These are phyloP conservation scores for Alternaria panax DNA, from an alignment of 2,329 filamentous ascomycete species.

Conservation along the genomic window DNA sequence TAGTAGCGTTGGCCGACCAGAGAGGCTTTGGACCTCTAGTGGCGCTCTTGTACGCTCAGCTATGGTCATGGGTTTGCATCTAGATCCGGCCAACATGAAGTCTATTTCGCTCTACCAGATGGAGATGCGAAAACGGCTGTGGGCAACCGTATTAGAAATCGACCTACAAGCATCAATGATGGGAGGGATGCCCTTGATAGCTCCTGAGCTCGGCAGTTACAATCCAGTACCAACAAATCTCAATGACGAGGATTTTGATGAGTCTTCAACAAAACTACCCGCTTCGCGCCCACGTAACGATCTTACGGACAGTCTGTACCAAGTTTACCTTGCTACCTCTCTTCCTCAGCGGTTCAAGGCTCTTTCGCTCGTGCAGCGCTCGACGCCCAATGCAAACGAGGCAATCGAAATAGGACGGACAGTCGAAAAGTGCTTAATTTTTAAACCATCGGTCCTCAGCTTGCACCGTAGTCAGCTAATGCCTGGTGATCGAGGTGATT, in stretches of 20 bases:
- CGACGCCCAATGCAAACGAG: slow-evolving; percentile 17
- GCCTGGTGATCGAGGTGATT: slow-evolving; percentile 10
- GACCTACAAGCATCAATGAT: slow-evolving; percentile 43
- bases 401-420: slow-evolving; percentile 19
- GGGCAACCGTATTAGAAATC: slow-evolving; percentile 55
- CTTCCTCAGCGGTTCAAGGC: slow-evolving; percentile 25
- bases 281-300: slow-evolving; percentile 7
- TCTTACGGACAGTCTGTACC: slow-evolving; percentile 28
- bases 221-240: slow-evolving; percentile 25
- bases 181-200: slow-evolving; percentile 25
- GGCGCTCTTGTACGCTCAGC: slow-evolving; percentile 52
- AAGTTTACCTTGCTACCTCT: slow-evolving; percentile 26
- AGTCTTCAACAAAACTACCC: slow-evolving; percentile 16
- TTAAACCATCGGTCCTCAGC: slow-evolving; percentile 18
- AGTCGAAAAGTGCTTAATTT: slow-evolving; percentile 17
- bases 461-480: slow-evolving; percentile 9
- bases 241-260: slow-evolving; percentile 29
- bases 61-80: slow-evolving; percentile 54
- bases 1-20: slow-evolving; percentile 19
- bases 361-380: slow-evolving; percentile 24
- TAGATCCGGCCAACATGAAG: slow-evolving; percentile 46
- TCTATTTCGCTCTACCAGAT: slow-evolving; percentile 42
- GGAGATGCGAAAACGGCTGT: slow-evolving; percentile 55
- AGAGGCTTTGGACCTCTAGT: slow-evolving; percentile 33
- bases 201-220: slow-evolving; percentile 17